Evolutionary conservation across 179 eudicot species (phyloP), one percentile per base, ranked within the genome.

Genomic region (Gypsophila paniculata): DNA sequence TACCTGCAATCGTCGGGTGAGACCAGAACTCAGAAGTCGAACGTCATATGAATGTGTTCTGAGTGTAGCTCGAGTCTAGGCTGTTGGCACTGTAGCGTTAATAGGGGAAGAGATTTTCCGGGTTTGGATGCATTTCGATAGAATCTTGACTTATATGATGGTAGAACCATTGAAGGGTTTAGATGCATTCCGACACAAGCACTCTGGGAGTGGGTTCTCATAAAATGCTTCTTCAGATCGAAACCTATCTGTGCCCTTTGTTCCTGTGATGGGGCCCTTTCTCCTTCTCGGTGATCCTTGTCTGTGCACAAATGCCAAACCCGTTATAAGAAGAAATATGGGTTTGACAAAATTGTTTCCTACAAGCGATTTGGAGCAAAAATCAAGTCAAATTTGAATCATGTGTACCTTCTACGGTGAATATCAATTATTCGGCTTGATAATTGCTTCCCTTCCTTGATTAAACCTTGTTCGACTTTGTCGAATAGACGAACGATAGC

Each of bases 221-320:
- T 91, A 93, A 70, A 93, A 93, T 70, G 93, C 90, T 75, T 94
- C 99, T 75, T 94, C 99, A 6, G 99, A 83, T 12, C 99, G 90
- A 76, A 92, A 90, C 76, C 97, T 90, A 55, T 94, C 99, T 69
- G 44, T 91, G 57, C 95, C 93, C 82, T 82, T 94, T 57, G 99
- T 91, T 75, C 99, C 99, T 19, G 96, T 58, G 25, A 85, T 76
- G 3, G 99, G 97, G 34, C 99, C 99, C 74, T 92, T 94, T 80
- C 99, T 87, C 84, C 78, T 90, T 82, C 99, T 72, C 0, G 99
- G 95, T 6, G 97, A 87, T 26, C 99, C 99, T 86, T 90, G 97
- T 85, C 99, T 94, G 86, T 36, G 23, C 54, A 75, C 25, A 59
- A 60, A 22, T 42, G 44, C 59, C 17, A 44, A 42, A n/a, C n/a